phyloP scores from a whole-genome alignment of 306 rosid genomes.

The Myrica gale region DNA sequence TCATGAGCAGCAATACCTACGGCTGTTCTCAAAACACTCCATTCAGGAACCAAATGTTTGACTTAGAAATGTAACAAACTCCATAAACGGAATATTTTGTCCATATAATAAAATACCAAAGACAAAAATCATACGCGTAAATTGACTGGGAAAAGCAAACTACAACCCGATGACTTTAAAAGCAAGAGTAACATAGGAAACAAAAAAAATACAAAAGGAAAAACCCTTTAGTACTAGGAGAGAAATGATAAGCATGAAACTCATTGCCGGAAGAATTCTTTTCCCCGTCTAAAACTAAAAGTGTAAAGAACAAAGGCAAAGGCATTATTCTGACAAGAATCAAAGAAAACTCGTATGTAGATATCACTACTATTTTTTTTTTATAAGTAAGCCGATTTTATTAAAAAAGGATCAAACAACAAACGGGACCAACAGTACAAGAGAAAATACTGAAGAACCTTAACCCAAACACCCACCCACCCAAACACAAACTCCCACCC shows the following conservation, averaged over 20 bases:
- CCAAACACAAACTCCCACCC: too few species aligned
- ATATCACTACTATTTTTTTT: conserved; percentile 29
- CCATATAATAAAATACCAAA: conserved; percentile 6
- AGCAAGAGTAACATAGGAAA: too few species aligned
- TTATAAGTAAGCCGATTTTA: too few species aligned
- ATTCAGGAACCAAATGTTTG: conserved; percentile 17
- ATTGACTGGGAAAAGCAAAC: not conserved
- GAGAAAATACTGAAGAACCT: too few species aligned
- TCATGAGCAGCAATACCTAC: conserved; percentile 26
- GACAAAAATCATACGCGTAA: not conserved
- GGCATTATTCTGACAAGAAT: not conserved
- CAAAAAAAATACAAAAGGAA: too few species aligned
- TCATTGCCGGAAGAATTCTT: not conserved
- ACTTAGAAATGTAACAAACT: conserved; percentile 9
- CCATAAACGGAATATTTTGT: conserved; percentile 6
- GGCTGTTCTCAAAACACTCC: not conserved
- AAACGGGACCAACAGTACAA: too few species aligned
- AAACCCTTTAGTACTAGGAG: not conserved
- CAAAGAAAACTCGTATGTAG: not conserved
- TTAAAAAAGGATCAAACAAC: too few species aligned
- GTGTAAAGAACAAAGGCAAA: not conserved
- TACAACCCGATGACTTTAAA: too few species aligned
- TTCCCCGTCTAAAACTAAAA: not conserved
- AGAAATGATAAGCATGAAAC: not conserved
- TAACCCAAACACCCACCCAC: too few species aligned